phyloP scores from a whole-genome alignment of 2,329 filamentous ascomycete genomes.

The Exophiala viscosa region DNA sequence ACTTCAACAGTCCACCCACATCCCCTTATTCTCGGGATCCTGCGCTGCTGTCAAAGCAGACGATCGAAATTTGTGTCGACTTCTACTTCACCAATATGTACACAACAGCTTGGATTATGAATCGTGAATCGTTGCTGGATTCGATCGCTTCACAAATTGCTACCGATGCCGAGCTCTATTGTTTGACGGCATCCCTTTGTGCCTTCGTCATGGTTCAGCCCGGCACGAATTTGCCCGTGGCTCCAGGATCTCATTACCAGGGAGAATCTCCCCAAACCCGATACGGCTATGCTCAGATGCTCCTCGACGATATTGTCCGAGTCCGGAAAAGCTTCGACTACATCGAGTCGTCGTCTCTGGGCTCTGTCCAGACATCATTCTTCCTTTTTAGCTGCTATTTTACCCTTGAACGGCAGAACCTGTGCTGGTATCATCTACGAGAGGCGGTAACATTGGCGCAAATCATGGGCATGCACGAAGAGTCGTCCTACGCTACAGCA shows the following conservation, averaged over 20 bases:
- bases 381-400: slow-evolving; percentile 73
- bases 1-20: slow-evolving; percentile 49
- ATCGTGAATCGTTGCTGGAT: slow-evolving; percentile 34
- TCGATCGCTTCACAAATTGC: slow-evolving; percentile 28
- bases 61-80: slow-evolving; percentile 64
- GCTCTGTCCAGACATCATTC: slow-evolving; percentile 63
- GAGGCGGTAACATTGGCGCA: slow-evolving; percentile 67
- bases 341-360: slow-evolving; percentile 40
- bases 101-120: slow-evolving; percentile 44
- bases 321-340: slow-evolving; percentile 41
- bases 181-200: slow-evolving; percentile 41
- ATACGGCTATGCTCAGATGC: slow-evolving; percentile 59
- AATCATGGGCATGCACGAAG: slow-evolving; percentile 42
- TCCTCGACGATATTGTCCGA: slow-evolving; percentile 61
- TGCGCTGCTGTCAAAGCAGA: slow-evolving; percentile 58
- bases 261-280: slow-evolving; percentile 55
- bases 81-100: slow-evolving; percentile 64
- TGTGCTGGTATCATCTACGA: slow-evolving; percentile 74
- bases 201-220: slow-evolving; percentile 46
- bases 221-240: slow-evolving; percentile 44
- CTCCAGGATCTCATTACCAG: slow-evolving; percentile 56
- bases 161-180: slow-evolving; percentile 46
- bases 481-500: slow-evolving; percentile 53
- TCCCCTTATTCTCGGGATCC: slow-evolving; percentile 54
- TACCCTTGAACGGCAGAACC: slow-evolving; percentile 67